These are phyloP conservation scores for Xenosphaeropsis pyriputrescens DNA, from an alignment of 2,329 filamentous ascomycete species.

Conservation along the genomic window DNA sequence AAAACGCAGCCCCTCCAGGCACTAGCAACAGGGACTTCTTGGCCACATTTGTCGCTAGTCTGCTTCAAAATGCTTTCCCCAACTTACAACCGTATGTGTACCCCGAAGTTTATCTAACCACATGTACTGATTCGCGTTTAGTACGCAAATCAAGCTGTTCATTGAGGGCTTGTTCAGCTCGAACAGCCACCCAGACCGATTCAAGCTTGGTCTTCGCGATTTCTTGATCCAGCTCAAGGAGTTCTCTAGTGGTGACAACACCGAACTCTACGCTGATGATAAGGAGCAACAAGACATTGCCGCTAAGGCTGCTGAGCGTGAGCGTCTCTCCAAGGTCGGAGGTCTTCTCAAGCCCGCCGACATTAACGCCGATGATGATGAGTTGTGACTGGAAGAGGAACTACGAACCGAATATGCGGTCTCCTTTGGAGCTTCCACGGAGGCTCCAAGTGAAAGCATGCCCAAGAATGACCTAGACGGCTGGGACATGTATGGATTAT, in stretches of 20 bases:
- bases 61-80: conserved; percentile 81
- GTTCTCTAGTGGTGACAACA: conserved; percentile 77
- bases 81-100: conserved; percentile 76
- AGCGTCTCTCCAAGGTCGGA: conserved; percentile 87
- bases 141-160: conserved; percentile 76
- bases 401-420: conserved; percentile 39
- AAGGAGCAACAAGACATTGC: conserved; percentile 84
- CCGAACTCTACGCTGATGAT: conserved; percentile 85
- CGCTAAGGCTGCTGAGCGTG: conserved; percentile 75
- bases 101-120: neutral
- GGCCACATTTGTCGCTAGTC: conserved; percentile 68
- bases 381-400: conserved; percentile 71
- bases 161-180: conserved; percentile 79
- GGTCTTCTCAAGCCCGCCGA: conserved; percentile 96
- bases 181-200: conserved; percentile 82
- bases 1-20: conserved; percentile 68
- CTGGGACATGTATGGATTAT: conserved; percentile 53
- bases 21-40: conserved; percentile 88
- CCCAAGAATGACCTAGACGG: conserved; percentile 33
- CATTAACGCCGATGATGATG: conserved; percentile 56
- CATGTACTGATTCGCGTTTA: conserved; percentile 20
- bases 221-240: conserved; percentile 97
- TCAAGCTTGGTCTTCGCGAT: conserved; percentile 90
- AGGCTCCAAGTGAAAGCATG: neutral
- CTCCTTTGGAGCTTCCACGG: conserved; percentile 1